A percentile compares a stretch with the other conserved stretches of the same genome.
Conservation (phyloP, 202 grass and related monocot genomes). For the Carex arenaria region DNA sequence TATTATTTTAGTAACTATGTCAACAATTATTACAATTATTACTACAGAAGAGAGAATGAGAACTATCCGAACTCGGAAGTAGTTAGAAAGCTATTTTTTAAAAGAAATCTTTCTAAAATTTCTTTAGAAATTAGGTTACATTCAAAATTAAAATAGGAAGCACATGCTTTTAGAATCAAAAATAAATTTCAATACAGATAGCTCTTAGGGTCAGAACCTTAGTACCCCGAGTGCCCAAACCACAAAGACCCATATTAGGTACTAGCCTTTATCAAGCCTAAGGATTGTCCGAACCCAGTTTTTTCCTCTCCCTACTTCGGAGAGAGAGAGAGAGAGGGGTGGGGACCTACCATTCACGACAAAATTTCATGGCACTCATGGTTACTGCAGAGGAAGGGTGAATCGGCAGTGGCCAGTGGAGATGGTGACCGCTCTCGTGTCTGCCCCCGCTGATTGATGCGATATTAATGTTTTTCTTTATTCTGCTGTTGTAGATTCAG, state of each 20-base stretch:
- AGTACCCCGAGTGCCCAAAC: background rate
- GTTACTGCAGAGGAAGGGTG: background rate
- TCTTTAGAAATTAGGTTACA: no score
- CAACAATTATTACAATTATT: no score
- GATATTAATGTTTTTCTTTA: background rate
- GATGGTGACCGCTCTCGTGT: background rate
- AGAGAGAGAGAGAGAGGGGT: background rate
- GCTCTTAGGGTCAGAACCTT: background rate
- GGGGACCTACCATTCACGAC: conserved; percentile 31
- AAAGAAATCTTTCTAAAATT: no score
- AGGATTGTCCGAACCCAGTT: background rate
- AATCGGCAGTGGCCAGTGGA: background rate
- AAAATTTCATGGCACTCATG: conserved; percentile 94
- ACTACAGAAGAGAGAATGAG: no score
- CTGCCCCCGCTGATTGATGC: background rate
- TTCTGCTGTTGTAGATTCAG: background rate
- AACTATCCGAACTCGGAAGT: no score
- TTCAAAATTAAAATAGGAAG: no score
- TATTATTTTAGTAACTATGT: no score
- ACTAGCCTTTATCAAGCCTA: background rate
- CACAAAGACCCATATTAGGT: background rate
- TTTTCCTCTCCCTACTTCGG: background rate
- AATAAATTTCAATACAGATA: no score
- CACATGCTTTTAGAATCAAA: no score
- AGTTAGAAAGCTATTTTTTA: no score